Base-by-base conservation (phyloP, 345 rosid species). In the Rhodamnia rubescens region DNA sequence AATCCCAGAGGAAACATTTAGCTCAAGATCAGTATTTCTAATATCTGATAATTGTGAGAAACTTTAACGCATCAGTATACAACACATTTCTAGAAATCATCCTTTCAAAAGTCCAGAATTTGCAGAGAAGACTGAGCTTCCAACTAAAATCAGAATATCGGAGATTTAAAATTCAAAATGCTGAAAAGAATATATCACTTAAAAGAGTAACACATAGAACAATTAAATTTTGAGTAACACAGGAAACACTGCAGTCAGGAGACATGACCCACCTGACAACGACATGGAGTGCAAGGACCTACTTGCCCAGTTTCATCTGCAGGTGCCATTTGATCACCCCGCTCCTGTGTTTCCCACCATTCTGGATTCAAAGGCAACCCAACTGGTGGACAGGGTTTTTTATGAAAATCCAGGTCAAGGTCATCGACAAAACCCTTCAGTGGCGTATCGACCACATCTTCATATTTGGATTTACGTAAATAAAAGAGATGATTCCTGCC, bases 291-390 rank as follows among this genome's bases (percentile, higher is more conserved):
- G 85, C 94, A 93, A 36, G 99, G 98, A 87, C 99, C 99, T 47
- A 95, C 97, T 92, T 96, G 95, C 89, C 98, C 98, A 84, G 87
- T 85, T 82, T 92, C 96, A 90, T 94, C 93, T 59, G 86, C 84
- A 57, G 85, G 91, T 85, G 92, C 91, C 86, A 88, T 90, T 88
- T 92, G 98, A 87, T 92, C 93, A 87, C 91, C 93, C 87, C 93
- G 90, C 87, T 98, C 99, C 85, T 92, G 96, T 87, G 91, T 90
- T 91, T 94, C 99, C 99, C 98, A 96, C 98, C 99, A 98, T 82
- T 94, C 99, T 83, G 85, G 84, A 90, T 92, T 95, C 16, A 88
- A 89, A 84, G 87, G 53, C 88, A 86, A 90, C 40, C 83, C 86
- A 59, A 85, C 89, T 86, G 88, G 89, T 87, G 90, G 90, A 44